Evolutionary conservation across 257 asterid species (phyloP).

Genomic region (Parsonsia alboflavescens): DNA sequence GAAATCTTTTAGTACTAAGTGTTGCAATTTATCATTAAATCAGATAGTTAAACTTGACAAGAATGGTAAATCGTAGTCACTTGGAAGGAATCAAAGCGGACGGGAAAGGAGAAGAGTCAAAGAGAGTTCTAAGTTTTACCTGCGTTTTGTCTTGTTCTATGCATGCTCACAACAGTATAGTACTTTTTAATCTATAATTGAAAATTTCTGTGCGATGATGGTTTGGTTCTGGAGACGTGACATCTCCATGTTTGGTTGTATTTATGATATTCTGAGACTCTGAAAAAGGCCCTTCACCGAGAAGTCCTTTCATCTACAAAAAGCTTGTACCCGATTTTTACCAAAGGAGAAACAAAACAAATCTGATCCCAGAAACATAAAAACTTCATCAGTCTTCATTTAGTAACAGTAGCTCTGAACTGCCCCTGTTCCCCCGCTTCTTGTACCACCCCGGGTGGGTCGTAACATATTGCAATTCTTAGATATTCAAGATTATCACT

Average conservation of each 20-base stretch:
- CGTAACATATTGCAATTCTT: background rate
- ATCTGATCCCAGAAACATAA: background rate
- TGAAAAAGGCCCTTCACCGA: background rate
- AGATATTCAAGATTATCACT: background rate
- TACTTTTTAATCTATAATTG: background rate
- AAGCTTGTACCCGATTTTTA: background rate
- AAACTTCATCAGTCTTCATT: background rate
- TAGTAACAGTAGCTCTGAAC: background rate
- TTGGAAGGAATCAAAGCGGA: no score
- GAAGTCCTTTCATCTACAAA: constrained; percentile 23
- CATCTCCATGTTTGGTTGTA: constrained; percentile 23
- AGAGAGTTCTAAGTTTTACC: background rate
- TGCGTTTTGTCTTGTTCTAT: constrained; percentile 16
- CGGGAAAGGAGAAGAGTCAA: background rate
- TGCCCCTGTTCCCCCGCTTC: background rate
- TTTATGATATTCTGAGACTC: constrained; percentile 17
- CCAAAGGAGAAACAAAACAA: background rate
- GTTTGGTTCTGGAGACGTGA: constrained; percentile 12
- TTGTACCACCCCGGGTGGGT: background rate
- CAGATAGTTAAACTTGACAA: no score
- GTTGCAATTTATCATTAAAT: no score
- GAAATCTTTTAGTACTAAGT: no score
- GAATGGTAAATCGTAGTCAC: no score
- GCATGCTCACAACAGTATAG: constrained; percentile 6
- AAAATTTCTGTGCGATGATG: background rate